Base-by-base conservation (phyloP, 768 basidiomycete genomes). In the Russula brevipes region DNA sequence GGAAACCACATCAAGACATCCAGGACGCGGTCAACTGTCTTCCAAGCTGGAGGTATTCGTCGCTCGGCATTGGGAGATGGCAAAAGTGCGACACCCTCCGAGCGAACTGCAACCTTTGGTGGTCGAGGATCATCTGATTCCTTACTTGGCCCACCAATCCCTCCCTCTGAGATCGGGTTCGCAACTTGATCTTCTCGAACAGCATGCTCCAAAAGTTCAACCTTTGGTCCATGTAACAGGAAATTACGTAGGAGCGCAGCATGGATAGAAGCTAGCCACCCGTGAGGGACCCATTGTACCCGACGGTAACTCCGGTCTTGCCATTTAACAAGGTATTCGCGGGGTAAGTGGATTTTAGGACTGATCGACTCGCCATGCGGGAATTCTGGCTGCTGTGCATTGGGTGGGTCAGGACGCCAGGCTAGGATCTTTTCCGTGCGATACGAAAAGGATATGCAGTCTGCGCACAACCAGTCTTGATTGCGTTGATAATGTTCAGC, bases 321-420 rank as follows among this genome's bases (percentile, higher is more conserved):
- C 93, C 94, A 98, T 73, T 98, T 98, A 59, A 98, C 85, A 12
- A 98, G 84, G 72, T 98, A 98, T 73, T 96, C 92, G 49, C 95
- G 77, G n/a, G 91, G 91, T 16, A 95, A 79, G 39, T 76, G 69
- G 31, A 77, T 72, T 72, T 86, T 94, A 72, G 79, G 79, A 66
- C 84, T 75, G 0, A 81, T 77, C 2, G 75, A 69, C 57, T 80
- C 75, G 53, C 76, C 77, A 7, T 67, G 54, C 7, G 75, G 70
- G 35, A 69, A 74, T 31, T 75, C 63, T 2, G 83, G 77, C 69
- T 91, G 88, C 8, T 79, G 72, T 17, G 84, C 88, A 63, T 81
- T 79, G 0, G 80, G 73, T 31, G 92, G 91, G 70, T 84, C 88
- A 5, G 91, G 88, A 35, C 94, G 81, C 95, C 95, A 97, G 2